Base-by-base conservation (phyloP, 352 stramenopile genomes). In the Phytophthora hybrid region DNA sequence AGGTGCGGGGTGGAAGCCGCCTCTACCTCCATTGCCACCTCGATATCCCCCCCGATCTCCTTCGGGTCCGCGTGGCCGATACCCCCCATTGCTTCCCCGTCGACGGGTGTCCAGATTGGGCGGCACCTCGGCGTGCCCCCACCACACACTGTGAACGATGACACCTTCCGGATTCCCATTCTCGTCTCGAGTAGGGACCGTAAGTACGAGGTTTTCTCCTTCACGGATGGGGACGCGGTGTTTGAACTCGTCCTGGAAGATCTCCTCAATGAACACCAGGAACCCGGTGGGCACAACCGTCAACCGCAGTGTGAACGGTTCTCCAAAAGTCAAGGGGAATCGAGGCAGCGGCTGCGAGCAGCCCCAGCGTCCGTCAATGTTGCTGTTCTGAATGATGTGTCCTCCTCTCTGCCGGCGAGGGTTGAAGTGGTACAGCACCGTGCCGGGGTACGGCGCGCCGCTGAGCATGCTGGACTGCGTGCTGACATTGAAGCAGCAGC, bases 201-300 rank as follows among this genome's bases (percentile, higher is more conserved):
- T 91, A 7, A 95, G 71, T 34, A 94, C 84, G 1, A 95, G 79
- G 57, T 95, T 91, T 61, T 95, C 87, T 29, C 89, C 89, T 66
- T 95, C 89, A 51, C 85, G 87, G 18, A 95, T 91, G n/a, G 89
- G 89, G 39, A 95, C 88, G 29, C 86, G 87, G 69, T 95, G 89
- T 65, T 90, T 91, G 66, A 94, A 95, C 61, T 94, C 87, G 67
- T 94, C 87, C 49, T 93, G 84, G 59, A 93, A 93, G 31, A 95
- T 80, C 65, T 95, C 87, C 63, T 95, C 87, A 23, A 95, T 69
- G 31, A 93, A 92, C 23, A 95, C 84, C 23, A 92, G 69, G 55
- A 94, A 93, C 6, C 89, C 89, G n/a, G 70, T 89, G 10, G 85
- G 70, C 4, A 90, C 82, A 58, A 94, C 76, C 55, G 87, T 95